Evolutionary conservation across 2,329 filamentous ascomycete genomes (phyloP).

Genomic region (Cephalotrichum gorgonifer): DNA sequence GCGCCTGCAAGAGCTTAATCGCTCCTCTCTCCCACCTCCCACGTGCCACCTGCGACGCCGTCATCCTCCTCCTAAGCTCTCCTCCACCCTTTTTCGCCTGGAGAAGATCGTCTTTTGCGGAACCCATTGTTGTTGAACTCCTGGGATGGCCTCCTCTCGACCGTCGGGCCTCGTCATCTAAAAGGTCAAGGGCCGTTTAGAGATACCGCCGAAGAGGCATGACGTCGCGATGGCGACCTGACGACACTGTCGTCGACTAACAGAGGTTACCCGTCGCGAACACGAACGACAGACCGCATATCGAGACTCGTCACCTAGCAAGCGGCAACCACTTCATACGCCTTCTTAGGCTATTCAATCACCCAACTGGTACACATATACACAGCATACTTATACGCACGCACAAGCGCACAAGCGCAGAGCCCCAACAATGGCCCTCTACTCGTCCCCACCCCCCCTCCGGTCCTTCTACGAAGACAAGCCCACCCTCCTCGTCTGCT

Average conservation of each 20-base stretch:
- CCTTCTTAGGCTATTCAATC: neutral
- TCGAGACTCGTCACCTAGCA: neutral
- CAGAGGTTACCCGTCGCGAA: neutral
- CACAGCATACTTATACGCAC: too few species aligned
- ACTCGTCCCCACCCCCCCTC: conserved; percentile 40
- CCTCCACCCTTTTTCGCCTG: too few species aligned
- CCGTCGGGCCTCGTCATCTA: neutral
- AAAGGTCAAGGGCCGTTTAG: neutral
- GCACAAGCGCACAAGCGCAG: too few species aligned
- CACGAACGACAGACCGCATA: neutral
- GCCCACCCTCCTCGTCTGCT: conserved; percentile 87
- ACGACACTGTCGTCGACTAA: neutral
- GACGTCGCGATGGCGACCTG: neutral
- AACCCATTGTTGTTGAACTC: too few species aligned
- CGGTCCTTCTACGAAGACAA: conserved; percentile 52
- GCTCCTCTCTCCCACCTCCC: neutral
- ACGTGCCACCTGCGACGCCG: neutral
- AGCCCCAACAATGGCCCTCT: conserved; percentile 47
- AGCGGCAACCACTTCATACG: too few species aligned
- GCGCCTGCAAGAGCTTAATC: too few species aligned
- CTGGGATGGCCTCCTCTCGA: neutral
- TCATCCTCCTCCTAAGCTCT: neutral
- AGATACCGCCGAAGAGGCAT: neutral
- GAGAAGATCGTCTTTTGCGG: neutral
- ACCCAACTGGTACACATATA: neutral